Base-by-base conservation (phyloP, 2,329 filamentous ascomycete species). In the Cladosporium colombiae region DNA sequence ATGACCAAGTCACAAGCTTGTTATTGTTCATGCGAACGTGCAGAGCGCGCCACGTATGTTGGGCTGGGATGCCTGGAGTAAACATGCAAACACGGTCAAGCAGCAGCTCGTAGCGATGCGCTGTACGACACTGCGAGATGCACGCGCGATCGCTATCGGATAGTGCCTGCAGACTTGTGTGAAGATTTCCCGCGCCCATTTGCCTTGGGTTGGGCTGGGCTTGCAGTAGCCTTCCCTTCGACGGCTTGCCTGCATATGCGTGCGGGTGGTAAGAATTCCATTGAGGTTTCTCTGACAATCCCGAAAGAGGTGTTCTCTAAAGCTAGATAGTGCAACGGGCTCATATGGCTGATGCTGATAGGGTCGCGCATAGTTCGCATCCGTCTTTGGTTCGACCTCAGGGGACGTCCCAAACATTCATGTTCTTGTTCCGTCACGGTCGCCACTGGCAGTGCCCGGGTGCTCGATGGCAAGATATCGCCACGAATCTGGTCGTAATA, bases 11-110 rank as follows among this genome's bases (percentile, higher is more conserved):
- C 37, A 44, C 37, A 44, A n/a, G 37, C 18, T n/a, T 18, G 14
- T 44, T 44, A 18, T 44, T 44, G 2, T 27, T 16, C 27, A 40
- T 57, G 53, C 53, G 53, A 57, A 37, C 53, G 31, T 57, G 53
- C 53, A 57, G 53, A 57, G 53, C 18, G 37, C 33, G 57, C 57
- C 37, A 60, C 57, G 57, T 60, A 49, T 44, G 57, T 60, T 46
- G 44, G 57, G 57, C 44, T 49, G 57, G 33, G 27, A 57, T 57
- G 31, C 29, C 16, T 23, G 50, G 27, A 31, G 7, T 27, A n/a
- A 29, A 25, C 27, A n/a, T 29, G 50, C 27, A 53, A 53, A 53
- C 25, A 31, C 50, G 50, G 50, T 53, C 50, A 31, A 53, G 50
- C 27, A 53, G 7, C 27, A 29, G 27, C 27, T 4, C 31, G 50